phyloP scores from a whole-genome alignment of 495 filamentous ascomycete species.

The Xylaria grammica region DNA sequence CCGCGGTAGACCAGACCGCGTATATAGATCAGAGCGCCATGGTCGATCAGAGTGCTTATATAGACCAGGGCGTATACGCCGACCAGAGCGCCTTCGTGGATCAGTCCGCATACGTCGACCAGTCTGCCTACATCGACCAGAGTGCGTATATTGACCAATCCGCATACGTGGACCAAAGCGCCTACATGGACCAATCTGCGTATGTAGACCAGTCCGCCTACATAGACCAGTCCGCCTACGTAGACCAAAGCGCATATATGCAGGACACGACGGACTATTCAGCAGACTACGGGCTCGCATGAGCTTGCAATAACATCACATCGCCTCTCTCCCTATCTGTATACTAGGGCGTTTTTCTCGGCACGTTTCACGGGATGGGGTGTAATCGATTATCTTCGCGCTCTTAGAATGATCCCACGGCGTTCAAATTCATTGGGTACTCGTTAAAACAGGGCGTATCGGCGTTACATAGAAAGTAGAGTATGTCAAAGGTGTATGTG shows the following conservation, averaged over 20 bases:
- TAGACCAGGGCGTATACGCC: constrained; percentile 5
- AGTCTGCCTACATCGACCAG: constrained; percentile 3
- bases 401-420: no score
- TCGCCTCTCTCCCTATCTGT: not conserved
- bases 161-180: constrained; percentile 8
- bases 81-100: not conserved
- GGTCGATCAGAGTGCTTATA: not conserved
- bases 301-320: not conserved
- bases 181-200: constrained; percentile 4
- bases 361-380: no score
- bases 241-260: constrained; percentile 12
- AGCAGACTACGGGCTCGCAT: constrained; percentile 15
- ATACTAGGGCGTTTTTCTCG: no score
- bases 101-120: constrained; percentile 3
- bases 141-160: constrained; percentile 2
- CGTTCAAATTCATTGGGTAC: no score
- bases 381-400: no score
- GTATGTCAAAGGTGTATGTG: no score
- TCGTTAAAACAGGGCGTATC: not conserved
- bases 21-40: constrained; percentile 3
- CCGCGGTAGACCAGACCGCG: not conserved
- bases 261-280: constrained; percentile 20
- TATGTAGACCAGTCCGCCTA: constrained; percentile 6
- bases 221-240: not conserved
- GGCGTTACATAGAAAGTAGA: not conserved